Evolutionary conservation across 2,329 filamentous ascomycete genomes (phyloP).

Genomic region (Sordariomycetes sp.): DNA sequence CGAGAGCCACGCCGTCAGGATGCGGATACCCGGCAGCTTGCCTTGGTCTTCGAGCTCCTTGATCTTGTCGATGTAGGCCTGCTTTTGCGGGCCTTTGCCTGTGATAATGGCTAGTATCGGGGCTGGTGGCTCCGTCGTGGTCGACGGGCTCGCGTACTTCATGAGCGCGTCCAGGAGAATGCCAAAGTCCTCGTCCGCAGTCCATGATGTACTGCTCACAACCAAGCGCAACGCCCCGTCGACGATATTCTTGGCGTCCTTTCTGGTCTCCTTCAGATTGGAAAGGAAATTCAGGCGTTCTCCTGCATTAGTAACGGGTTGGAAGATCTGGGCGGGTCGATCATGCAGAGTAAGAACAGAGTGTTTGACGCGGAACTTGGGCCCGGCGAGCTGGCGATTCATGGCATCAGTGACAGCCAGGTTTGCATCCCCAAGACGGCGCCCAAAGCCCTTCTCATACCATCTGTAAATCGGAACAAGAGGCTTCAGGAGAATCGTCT

Average conservation of each 20-base stretch:
- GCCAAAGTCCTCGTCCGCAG: conserved; percentile 89
- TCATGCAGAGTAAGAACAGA: conserved; percentile 73
- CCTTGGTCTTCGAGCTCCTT: conserved; percentile 47
- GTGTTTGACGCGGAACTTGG: conserved; percentile 55
- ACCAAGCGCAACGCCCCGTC: conserved; percentile 56
- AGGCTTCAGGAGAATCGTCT: conserved; percentile 53
- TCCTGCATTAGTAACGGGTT: conserved; percentile 45
- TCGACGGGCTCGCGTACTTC: conserved; percentile 49
- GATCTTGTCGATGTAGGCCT: conserved; percentile 63
- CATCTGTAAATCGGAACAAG: conserved; percentile 68
- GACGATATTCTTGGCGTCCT: conserved; percentile 49
- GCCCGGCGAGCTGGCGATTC: conserved; percentile 56
- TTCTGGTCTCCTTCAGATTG: conserved; percentile 53
- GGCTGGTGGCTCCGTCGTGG: conserved; percentile 22
- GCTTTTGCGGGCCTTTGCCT: conserved; percentile 80
- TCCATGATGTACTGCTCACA: conserved; percentile 96
- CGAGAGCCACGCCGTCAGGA: conserved; percentile 78
- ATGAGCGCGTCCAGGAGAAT: conserved; percentile 77
- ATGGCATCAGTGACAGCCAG: conserved; percentile 88
- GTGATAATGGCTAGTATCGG: conserved; percentile 90
- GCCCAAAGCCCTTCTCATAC: conserved; percentile 69
- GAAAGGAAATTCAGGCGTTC: conserved; percentile 52
- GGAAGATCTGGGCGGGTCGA: conserved; percentile 74
- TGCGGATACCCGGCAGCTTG: conserved; percentile 58
- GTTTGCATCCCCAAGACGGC: conserved; percentile 59